phyloP scores from a whole-genome alignment of 495 filamentous ascomycete genomes.

The Parmelia sp. region DNA sequence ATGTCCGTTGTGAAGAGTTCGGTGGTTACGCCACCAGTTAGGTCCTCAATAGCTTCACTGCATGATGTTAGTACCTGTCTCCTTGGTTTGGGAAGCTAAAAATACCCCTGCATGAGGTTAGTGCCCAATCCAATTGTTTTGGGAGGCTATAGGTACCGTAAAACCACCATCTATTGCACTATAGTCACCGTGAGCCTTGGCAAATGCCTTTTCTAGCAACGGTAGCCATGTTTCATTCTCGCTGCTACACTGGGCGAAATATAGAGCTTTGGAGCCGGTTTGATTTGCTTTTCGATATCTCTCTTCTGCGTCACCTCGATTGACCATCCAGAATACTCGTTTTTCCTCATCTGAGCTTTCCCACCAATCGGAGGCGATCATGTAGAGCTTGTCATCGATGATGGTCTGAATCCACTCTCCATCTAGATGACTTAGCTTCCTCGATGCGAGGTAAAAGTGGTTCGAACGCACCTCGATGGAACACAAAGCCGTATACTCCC shows the following conservation, averaged over 20 bases:
- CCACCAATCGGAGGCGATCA: constrained; percentile 77
- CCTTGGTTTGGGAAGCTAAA: too few species aligned
- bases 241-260: constrained; percentile 80
- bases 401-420: constrained; percentile 90
- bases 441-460: neutral
- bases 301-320: constrained; percentile 66
- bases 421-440: constrained; percentile 42
- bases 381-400: constrained; percentile 79
- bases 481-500: constrained; percentile 93
- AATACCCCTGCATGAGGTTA: too few species aligned
- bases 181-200: constrained; percentile 89
- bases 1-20: constrained; percentile 76
- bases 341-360: constrained; percentile 59
- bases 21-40: constrained; percentile 85
- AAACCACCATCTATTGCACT: constrained; percentile 78
- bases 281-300: constrained; percentile 71
- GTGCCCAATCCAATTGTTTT: neutral
- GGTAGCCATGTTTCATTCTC: constrained; percentile 93
- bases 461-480: constrained; percentile 58
- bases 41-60: constrained; percentile 84
- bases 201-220: constrained; percentile 90
- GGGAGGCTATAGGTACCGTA: constrained; percentile 43
- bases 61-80: constrained; percentile 11
- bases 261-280: constrained; percentile 68
- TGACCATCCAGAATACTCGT: constrained; percentile 62